Percentiles rank a stretch among this genome's conserved stretches.
Evolutionary conservation across 176 grass and related monocot genomes (phyloP).

Genomic region (Urochloa ruziziensis): DNA sequence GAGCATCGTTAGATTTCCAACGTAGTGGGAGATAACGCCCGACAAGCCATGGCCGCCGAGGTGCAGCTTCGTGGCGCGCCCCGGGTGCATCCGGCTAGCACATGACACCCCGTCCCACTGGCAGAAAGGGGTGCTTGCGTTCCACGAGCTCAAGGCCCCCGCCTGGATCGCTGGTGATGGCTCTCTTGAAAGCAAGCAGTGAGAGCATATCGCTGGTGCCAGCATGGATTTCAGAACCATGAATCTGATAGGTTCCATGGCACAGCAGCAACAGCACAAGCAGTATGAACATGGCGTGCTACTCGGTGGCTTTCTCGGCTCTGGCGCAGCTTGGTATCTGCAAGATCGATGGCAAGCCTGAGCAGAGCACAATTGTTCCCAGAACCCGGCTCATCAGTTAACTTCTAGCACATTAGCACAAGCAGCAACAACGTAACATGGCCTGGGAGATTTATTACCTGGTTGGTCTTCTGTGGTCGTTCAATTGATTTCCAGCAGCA

Average conservation of each 20-base stretch:
- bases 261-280: not conserved
- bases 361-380: no score
- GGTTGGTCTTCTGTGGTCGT: no score
- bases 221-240: not conserved
- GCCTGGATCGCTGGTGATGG: not conserved
- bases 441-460: no score
- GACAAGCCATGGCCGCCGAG: fast-evolving
- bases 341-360: no score
- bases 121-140: not conserved
- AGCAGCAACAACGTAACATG: no score
- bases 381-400: no score
- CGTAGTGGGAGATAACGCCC: not conserved
- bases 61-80: fast-evolving
- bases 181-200: not conserved
- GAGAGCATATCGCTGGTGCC: not conserved
- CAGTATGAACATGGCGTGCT: not conserved
- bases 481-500: no score
- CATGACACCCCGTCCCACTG: not conserved
- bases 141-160: not conserved
- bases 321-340: no score
- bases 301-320: no score
- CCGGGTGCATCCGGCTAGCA: not conserved
- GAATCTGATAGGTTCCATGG: not conserved
- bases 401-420: no score
- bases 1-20: not conserved